Conservation (phyloP, 495 filamentous ascomycete genomes). For the Clavariopsis aquatica region DNA sequence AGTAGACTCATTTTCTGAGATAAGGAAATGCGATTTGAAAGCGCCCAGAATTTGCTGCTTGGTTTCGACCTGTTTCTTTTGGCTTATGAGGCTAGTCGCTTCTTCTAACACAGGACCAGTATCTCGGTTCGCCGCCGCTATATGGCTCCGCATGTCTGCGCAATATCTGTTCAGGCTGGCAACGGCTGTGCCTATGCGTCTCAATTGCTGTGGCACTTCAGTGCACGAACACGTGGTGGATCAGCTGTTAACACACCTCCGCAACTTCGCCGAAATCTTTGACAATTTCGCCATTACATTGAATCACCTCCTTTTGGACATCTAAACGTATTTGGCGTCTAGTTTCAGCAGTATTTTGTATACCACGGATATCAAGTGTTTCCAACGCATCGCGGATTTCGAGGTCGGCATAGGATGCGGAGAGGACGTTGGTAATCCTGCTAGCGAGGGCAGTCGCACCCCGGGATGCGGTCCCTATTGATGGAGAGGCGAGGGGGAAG, state of each 20-base stretch:
- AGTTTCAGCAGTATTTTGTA: constrained; percentile 76
- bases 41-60: constrained; percentile 82
- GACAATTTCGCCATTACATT: constrained; percentile 90
- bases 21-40: constrained; percentile 80
- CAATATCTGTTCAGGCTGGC: constrained; percentile 76
- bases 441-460: constrained; percentile 63
- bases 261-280: constrained; percentile 88
- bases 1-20: constrained; percentile 75
- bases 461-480: constrained; percentile 30
- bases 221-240: constrained; percentile 6
- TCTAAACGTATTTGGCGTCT: constrained; percentile 78
- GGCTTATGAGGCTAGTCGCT: constrained; percentile 69
- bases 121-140: constrained; percentile 70
- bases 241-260: constrained; percentile 59
- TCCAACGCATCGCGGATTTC: constrained; percentile 86
- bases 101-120: constrained; percentile 79
- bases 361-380: constrained; percentile 68
- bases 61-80: constrained; percentile 76
- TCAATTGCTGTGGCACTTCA: constrained; percentile 68
- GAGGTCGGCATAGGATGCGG: constrained; percentile 86
- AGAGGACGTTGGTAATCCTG: constrained; percentile 81
- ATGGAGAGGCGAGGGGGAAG: constrained; percentile 33
- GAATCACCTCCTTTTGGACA: constrained; percentile 88
- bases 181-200: constrained; percentile 78
- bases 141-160: constrained; percentile 75